Percentiles rank a stretch among this genome's conserved stretches.
phyloP scores from a whole-genome alignment of 805 yeast species.

The Clavispora phyllophila region DNA sequence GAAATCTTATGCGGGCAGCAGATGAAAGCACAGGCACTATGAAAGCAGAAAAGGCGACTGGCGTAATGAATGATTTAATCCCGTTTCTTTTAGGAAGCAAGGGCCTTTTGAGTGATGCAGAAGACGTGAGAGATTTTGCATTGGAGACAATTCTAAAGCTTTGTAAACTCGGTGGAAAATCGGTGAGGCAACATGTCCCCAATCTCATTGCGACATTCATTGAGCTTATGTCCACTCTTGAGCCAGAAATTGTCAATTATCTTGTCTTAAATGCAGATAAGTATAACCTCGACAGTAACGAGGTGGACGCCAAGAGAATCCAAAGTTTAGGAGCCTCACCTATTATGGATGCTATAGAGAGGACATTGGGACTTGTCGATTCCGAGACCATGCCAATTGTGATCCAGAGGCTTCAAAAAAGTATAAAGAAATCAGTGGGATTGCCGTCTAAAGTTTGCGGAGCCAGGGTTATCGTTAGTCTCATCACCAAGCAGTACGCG shows the following conservation, averaged over 20 bases:
- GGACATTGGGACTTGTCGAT: constrained; percentile 54
- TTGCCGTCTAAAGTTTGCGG: constrained; percentile 89
- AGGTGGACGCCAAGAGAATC: constrained; percentile 72
- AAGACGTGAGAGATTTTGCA: constrained; percentile 75
- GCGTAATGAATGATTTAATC: constrained; percentile 51
- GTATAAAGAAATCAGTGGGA: constrained; percentile 72
- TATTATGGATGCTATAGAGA: constrained; percentile 80
- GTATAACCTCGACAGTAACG: constrained; percentile 65
- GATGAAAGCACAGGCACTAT: constrained; percentile 40
- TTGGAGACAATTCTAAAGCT: constrained; percentile 68
- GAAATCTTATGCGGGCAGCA: constrained; percentile 53
- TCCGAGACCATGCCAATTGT: constrained; percentile 43
- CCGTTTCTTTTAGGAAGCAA: constrained; percentile 77
- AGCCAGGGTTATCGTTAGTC: constrained; percentile 61
- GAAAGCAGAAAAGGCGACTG: constrained; percentile 35
- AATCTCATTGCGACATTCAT: constrained; percentile 64
- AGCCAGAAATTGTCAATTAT: constrained; percentile 87
- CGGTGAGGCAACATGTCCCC: constrained; percentile 65
- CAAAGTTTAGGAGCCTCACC: constrained; percentile 78
- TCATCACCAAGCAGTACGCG: constrained; percentile 52
- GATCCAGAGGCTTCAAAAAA: constrained; percentile 44
- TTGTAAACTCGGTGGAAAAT: constrained; percentile 56
- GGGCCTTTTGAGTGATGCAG: constrained; percentile 81
- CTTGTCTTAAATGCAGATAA: constrained; percentile 84
- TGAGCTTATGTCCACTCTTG: constrained; percentile 74